Evolutionary conservation across 176 grass and related monocot species (phyloP).

Genomic region (Aegilops speltoides): DNA sequence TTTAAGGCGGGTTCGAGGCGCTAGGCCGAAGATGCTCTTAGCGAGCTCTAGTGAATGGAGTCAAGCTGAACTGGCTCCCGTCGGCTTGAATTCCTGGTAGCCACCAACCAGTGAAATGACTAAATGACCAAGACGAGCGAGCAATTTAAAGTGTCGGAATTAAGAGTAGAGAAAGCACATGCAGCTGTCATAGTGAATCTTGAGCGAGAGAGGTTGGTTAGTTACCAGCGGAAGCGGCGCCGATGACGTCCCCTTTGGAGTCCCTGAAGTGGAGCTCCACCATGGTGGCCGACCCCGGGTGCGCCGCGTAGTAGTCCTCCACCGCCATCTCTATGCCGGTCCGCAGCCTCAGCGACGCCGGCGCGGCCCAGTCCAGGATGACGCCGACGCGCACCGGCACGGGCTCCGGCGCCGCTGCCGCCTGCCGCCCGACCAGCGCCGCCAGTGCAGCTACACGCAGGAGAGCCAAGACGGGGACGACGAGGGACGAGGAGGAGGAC

Average conservation of each 20-base stretch:
- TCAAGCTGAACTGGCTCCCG: no score
- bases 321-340: conserved; percentile 48
- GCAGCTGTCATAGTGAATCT: no score
- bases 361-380: conserved; percentile 16
- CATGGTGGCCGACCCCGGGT: conserved; percentile 24
- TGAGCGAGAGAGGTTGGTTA: background rate
- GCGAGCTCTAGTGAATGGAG: no score
- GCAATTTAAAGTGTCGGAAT: no score
- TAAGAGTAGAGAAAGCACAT: no score
- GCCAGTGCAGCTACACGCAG: background rate
- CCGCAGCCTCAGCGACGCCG: conserved; percentile 22
- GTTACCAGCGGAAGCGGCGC: conserved; percentile 54
- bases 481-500: background rate
- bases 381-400: conserved; percentile 54
- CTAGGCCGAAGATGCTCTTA: no score
- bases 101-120: background rate
- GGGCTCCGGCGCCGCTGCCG: background rate
- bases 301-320: conserved; percentile 65
- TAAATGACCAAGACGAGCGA: no score
- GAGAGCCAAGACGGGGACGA: background rate
- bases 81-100: no score
- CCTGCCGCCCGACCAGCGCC: background rate
- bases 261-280: conserved; percentile 36
- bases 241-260: conserved; percentile 32
- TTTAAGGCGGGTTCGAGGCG: no score